These are phyloP conservation scores for Calocybe cyanea DNA, from an alignment of 768 basidiomycete genomes.

Conservation along the genomic window DNA sequence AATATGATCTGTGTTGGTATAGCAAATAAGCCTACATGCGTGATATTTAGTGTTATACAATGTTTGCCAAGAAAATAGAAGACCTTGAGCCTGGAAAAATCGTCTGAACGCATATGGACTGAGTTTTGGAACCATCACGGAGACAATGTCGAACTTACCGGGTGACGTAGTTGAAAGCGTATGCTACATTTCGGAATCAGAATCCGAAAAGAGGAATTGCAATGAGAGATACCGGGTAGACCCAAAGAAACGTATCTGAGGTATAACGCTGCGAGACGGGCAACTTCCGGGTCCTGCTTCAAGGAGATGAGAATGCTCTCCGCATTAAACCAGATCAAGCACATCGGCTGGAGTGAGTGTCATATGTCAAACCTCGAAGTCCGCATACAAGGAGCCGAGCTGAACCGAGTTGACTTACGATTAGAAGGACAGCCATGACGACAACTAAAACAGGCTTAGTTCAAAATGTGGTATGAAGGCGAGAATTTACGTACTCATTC, in stretches of 20 bases:
- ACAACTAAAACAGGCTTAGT: slow-evolving; percentile 42
- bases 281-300: slow-evolving; percentile 80
- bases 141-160: slow-evolving; percentile 23
- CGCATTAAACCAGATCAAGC: slow-evolving; percentile 75
- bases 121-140: background rate
- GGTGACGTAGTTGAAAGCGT: slow-evolving; percentile 46
- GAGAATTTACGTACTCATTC: slow-evolving; percentile 55
- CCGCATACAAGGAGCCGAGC: background rate
- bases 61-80: background rate
- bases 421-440: slow-evolving; percentile 49
- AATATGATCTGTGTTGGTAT: slow-evolving; percentile 82
- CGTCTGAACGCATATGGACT: slow-evolving; percentile 37
- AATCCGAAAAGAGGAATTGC: background rate
- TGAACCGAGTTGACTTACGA: slow-evolving; percentile 37
- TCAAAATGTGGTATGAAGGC: background rate
- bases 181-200: slow-evolving; percentile 26
- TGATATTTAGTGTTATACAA: background rate
- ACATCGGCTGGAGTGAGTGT: slow-evolving; percentile 39
- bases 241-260: slow-evolving; percentile 72
- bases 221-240: slow-evolving; percentile 50
- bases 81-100: slow-evolving; percentile 84
- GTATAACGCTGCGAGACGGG: slow-evolving; percentile 68
- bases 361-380: background rate
- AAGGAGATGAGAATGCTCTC: slow-evolving; percentile 72
- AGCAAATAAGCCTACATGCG: slow-evolving; percentile 61